Evolutionary conservation across 306 rosid species (phyloP).

Genomic region (Herpetospermum pedunculosum): DNA sequence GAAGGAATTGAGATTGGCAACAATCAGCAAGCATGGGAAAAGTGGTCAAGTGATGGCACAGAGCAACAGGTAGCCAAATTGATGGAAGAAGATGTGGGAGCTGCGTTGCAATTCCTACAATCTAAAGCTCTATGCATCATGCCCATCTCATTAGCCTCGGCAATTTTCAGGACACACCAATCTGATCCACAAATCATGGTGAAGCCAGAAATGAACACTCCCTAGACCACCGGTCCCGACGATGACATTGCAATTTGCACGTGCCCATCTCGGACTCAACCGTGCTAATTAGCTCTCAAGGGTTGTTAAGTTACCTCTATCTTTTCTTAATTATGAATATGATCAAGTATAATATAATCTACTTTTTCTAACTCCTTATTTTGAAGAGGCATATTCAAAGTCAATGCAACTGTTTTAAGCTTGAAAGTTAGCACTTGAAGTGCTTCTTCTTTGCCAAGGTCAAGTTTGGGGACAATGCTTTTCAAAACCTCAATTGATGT

Average conservation of each 20-base stretch:
- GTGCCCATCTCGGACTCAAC: constrained; percentile 2
- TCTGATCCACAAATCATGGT: constrained; percentile 37
- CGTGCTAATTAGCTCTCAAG: constrained; percentile 2
- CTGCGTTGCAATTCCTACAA: constrained; percentile 97
- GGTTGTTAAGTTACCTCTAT: constrained; percentile 8
- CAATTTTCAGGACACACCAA: constrained; percentile 67
- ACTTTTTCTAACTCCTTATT: neutral
- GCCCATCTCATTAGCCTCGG: constrained; percentile 96
- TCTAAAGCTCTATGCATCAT: constrained; percentile 95
- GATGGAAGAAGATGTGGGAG: constrained; percentile 98
- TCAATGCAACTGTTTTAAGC: neutral
- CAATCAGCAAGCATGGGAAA: constrained; percentile 70
- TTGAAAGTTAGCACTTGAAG: constrained; percentile 23
- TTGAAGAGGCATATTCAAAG: neutral
- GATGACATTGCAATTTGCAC: neutral
- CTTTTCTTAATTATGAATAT: constrained; percentile 17
- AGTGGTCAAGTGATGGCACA: constrained; percentile 93
- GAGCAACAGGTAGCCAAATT: constrained; percentile 92
- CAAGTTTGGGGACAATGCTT: constrained; percentile 26
- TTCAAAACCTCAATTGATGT: constrained; percentile 34
- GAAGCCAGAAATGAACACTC: constrained; percentile 72
- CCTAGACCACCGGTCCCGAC: constrained; percentile 19
- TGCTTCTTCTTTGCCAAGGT: constrained; percentile 19
- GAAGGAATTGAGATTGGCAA: constrained; percentile 50
- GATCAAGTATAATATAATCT: constrained; percentile 12